phyloP scores from a whole-genome alignment of 2,329 filamentous ascomycete genomes.

The Alternaria postmessia region DNA sequence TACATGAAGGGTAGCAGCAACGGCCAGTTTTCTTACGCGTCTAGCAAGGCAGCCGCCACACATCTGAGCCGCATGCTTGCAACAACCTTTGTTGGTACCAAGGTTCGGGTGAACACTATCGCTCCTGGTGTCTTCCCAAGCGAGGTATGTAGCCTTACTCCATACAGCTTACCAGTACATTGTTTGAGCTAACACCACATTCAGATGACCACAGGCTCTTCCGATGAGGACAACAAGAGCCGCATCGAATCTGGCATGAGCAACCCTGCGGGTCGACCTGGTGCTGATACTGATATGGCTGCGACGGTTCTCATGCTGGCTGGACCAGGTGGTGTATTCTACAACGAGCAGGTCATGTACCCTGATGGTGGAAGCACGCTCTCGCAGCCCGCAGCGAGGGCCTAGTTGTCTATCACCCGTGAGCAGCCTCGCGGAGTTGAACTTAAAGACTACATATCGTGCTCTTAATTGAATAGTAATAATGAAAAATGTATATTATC shows the following conservation, averaged over 20 bases:
- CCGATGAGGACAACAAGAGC: conserved; percentile 58
- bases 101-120: conserved; percentile 49
- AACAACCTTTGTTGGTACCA: conserved; percentile 53
- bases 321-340: conserved; percentile 60
- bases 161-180: too few species aligned
- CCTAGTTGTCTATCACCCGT: conserved; percentile 59
- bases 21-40: conserved; percentile 62
- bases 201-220: conserved; percentile 59
- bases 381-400: conserved; percentile 18
- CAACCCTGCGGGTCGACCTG: conserved; percentile 53
- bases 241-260: conserved; percentile 51
- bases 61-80: conserved; percentile 58
- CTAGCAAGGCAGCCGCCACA: conserved; percentile 59
- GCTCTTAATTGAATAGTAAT: neutral
- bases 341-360: conserved; percentile 63
- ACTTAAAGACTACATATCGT: neutral
- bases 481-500: neutral
- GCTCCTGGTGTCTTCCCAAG: conserved; percentile 56
- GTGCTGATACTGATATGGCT: conserved; percentile 54
- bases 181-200: neutral
- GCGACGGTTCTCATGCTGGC: conserved; percentile 58
- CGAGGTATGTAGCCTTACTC: conserved; percentile 30
- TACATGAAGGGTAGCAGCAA: conserved; percentile 58
- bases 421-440: conserved; percentile 28
- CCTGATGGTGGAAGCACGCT: conserved; percentile 55